Conservation (phyloP, 495 filamentous ascomycete genomes). For the Letharia lupina region DNA sequence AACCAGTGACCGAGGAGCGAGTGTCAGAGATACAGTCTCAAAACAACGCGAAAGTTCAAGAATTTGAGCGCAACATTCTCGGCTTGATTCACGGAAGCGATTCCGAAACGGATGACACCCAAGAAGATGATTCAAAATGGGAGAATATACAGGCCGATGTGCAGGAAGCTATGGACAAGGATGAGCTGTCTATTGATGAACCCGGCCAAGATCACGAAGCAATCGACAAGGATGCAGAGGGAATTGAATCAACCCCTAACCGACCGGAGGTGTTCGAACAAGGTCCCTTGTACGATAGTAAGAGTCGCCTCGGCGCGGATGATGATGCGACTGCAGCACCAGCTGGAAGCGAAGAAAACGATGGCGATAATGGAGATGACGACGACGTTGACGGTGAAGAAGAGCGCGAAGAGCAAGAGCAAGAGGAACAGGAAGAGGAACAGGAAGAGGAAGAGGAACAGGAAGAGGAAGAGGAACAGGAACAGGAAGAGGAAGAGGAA, state of each 20-base stretch:
- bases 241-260: background rate
- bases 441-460: conserved; percentile 23
- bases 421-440: conserved; percentile 18
- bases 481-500: conserved; percentile 18
- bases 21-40: conserved; percentile 65
- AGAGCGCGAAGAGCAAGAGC: conserved; percentile 9
- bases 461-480: conserved; percentile 23
- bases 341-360: conserved; percentile 19
- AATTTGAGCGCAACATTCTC: conserved; percentile 57
- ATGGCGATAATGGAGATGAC: conserved; percentile 18
- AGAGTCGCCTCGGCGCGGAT: conserved; percentile 3
- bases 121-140: conserved; percentile 36
- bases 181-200: conserved; percentile 39
- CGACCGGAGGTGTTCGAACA: background rate
- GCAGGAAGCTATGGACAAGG: conserved; percentile 45
- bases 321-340: conserved; percentile 16
- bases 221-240: background rate
- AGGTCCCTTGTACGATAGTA: background rate
- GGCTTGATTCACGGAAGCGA: conserved; percentile 33
- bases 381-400: conserved; percentile 17
- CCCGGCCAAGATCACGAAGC: conserved; percentile 28
- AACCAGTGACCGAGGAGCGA: conserved; percentile 66
- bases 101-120: conserved; percentile 14
- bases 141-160: conserved; percentile 46
- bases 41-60: conserved; percentile 51